Base-by-base conservation (phyloP, 2,329 filamentous ascomycete genomes). In the Penicillium sp. region DNA sequence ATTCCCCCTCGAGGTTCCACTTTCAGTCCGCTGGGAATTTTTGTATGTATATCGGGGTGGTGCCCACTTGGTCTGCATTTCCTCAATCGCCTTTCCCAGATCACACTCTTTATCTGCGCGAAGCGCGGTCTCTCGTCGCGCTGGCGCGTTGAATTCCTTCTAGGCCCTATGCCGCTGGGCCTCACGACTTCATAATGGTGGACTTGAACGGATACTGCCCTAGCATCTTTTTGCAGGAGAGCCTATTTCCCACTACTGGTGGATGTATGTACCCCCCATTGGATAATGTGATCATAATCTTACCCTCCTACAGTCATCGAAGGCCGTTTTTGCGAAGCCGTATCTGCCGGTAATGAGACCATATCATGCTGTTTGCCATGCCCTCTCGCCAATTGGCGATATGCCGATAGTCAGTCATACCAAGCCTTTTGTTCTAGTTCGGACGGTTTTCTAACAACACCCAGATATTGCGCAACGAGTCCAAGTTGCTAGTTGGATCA, bases 361-460 rank as follows among this genome's bases (percentile, higher is more conserved):
- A 65, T 87, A 4, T 80, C 79, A 35, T 99, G 95, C 74, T 99
- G 95, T 74, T 76, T 99, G 56, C 95, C 95, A 59, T 99, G 95
- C 74, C 95, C 95, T 31, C 82, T 90, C 68, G 89, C 90, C 11
- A 85, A 93, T 56, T 98, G 89, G 88, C 76, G 84, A 43, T 89
- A 88, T 65, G 80, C 82, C 22, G 76, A 84, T 57, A 77, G 83
- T 86, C 71, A 56, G 65, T 65, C 16, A 24, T 26, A 22, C 48
- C 39, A 45, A 26, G 53, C 7, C 27, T 29, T 29, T 2, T 29
- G 27, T 16, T 48, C 24, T n/a, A 16, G 3, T 35, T 48, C 33
- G 27, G 11, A 16, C 65, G 65, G 67, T 47, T 37, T 39, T 14
- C 8, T 46, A 50, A 50, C 31, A 14, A 9, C 21, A n/a, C 22